Conservation (phyloP, 768 basidiomycete genomes). For the Phylloporus rhodoxanthus region DNA sequence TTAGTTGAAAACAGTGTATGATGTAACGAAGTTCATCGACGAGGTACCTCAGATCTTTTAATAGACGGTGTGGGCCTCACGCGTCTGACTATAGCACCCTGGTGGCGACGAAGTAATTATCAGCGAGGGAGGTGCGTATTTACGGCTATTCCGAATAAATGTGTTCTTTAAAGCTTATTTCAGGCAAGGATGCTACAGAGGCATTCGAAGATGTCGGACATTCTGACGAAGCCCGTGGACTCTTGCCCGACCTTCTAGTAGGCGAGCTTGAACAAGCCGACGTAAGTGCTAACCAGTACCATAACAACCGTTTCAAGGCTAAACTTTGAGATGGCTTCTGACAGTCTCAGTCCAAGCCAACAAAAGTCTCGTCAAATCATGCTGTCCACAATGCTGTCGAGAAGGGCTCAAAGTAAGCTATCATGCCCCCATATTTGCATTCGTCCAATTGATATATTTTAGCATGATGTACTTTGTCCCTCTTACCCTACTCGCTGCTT, state of each 20-base stretch:
- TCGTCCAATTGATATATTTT: constrained; percentile 7
- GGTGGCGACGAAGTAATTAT: constrained; percentile 98
- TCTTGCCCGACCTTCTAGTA: constrained; percentile 72
- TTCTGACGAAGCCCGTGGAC: constrained; percentile 91
- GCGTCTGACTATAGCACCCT: constrained; percentile 62
- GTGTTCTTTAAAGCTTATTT: constrained; percentile 3
- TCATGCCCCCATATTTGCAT: not conserved
- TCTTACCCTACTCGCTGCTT: constrained; percentile 69
- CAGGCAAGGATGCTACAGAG: constrained; percentile 94
- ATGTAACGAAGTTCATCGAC: constrained; percentile 90
- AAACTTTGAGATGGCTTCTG: not conserved
- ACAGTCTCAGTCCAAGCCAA: constrained; percentile 51
- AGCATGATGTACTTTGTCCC: constrained; percentile 85
- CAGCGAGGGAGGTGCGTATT: constrained; percentile 77
- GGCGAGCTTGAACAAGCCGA: constrained; percentile 74
- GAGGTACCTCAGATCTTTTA: constrained; percentile 50
- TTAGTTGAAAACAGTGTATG: constrained; percentile 61
- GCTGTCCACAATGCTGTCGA: constrained; percentile 44
- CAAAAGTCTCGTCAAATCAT: constrained; percentile 41
- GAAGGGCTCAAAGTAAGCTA: constrained; percentile 60
- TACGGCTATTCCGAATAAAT: constrained; percentile 4
- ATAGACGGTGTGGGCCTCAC: constrained; percentile 7
- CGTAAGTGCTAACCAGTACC: constrained; percentile 37
- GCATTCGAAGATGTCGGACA: constrained; percentile 99
- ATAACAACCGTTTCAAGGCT: constrained; percentile 1